phyloP scores from a whole-genome alignment of 441 rosid species.

The Manihot esculenta region DNA sequence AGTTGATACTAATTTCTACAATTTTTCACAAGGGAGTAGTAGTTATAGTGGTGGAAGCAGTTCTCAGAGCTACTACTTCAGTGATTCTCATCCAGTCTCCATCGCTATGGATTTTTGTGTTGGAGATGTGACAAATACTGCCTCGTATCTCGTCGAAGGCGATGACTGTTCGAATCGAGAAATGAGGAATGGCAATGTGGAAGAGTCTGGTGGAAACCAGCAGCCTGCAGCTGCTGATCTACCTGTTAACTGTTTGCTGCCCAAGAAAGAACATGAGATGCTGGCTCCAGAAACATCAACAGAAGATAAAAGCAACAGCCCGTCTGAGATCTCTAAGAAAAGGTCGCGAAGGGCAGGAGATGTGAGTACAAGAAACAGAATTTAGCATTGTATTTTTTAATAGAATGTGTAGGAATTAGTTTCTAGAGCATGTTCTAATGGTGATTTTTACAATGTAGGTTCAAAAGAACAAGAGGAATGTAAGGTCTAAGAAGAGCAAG shows the following conservation, averaged over 20 bases:
- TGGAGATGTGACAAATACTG: slow-evolving; percentile 37
- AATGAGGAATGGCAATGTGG: slow-evolving; percentile 31
- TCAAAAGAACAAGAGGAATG: slow-evolving; percentile 47
- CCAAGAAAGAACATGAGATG: slow-evolving; percentile 21
- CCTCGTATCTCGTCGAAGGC: slow-evolving; percentile 41
- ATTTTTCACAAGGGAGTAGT: slow-evolving; percentile 38
- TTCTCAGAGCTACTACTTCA: slow-evolving; percentile 30
- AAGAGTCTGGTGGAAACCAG: slow-evolving; percentile 22
- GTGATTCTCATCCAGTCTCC: slow-evolving; percentile 33
- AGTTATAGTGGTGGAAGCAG: slow-evolving; percentile 22
- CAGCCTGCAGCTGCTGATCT: slow-evolving; percentile 10
- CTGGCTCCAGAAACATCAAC: slow-evolving; percentile 11
- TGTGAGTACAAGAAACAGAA: slow-evolving; percentile 39
- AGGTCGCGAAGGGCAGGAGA: slow-evolving; percentile 40
- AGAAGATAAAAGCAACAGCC: slow-evolving; percentile 30
- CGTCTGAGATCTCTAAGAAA: slow-evolving; percentile 49
- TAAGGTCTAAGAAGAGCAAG: slow-evolving; percentile 46
- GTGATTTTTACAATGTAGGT: slow-evolving; percentile 25
- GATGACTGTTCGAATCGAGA: slow-evolving; percentile 34
- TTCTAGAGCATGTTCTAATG: slow-evolving; percentile 14
- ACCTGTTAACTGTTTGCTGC: slow-evolving; percentile 15
- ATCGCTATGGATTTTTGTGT: slow-evolving; percentile 37
- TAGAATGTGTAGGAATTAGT: neutral
- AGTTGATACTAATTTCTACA: slow-evolving; percentile 13
- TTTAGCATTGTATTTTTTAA: neutral